Evolutionary conservation across 768 basidiomycete genomes (phyloP), one percentile per base, ranked within the genome.

Genomic region (Fistulinella prunicolor): DNA sequence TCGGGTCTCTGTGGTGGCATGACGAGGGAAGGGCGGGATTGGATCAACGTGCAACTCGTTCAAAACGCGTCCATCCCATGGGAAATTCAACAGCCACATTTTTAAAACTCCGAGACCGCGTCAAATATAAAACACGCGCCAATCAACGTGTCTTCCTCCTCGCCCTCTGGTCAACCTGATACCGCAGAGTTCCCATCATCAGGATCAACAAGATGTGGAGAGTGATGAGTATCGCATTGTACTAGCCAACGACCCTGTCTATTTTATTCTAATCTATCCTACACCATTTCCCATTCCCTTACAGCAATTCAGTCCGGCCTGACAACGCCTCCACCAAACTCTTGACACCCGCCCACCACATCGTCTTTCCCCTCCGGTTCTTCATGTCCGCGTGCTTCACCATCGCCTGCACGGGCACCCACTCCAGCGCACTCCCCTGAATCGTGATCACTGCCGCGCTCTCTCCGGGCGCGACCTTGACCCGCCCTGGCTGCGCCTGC

Each of bases 391-490:
- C 89, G 40, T 91, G 85, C 50, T 74, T 72, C 46, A 88, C 73
- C 80, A 98, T 90, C 58, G 90, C 90, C 51, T 78, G 74, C 51
- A 94, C 89, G 0, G 88, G 81, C 2, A 93, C 88, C 82, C 92
- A 92, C 54, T 81, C 73, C 54, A 98, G 75, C 29, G 78, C 71
- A 42, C 86, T 85, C 19, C 87, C 80, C 64, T 96, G 89, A 54
- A 98, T 89, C 22, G 89, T 94, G 58, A 99, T 96, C 46, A 94
- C 85, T 9, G 91, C 89, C 2, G 91, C 94, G 13, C 81, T 79
- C 54, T 89, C 85, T 0, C 69, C 73, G 1, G 72, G 63, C 9
- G 85, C 85, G 26, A 76, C 73, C 55, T 81, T 76, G 37, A 71
- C 59, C 55, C 82, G 82, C 3, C 69, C 67, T 0, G 76, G 73